Evolutionary conservation across 228 moss, liverwort and hornwort species (phyloP), one percentile per base, ranked within the genome.

Genomic region (Sphagnum fallax): DNA sequence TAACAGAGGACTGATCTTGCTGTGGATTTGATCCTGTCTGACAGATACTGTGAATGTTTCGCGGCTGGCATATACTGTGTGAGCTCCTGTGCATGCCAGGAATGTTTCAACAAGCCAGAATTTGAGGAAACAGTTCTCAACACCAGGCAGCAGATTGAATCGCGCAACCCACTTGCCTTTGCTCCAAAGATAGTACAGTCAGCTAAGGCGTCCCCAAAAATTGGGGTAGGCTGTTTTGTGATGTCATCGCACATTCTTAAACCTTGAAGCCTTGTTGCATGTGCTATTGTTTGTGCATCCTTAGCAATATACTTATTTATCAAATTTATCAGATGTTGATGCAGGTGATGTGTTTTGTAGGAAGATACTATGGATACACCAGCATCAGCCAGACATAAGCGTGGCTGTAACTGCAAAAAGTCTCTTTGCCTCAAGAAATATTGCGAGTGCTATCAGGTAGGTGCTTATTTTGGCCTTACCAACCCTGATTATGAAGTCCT

Each of bases 391-490:
- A 87, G 94, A 65, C 98, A 98, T 60, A 98, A 98, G 69, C 94
- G 98, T 18, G 98, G 98, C 62, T 98, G 98, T 73, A 98, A 98
- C 70, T 98, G 98, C 83, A 98, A 98, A 72, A 98, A 98, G 63
- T 98, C 98, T 48, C 80, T 90, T 0, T 98, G 98, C 68, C 89
- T 98, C 2, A 98, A 98, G 65, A 98, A 98, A 52, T 98, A 98
- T 50, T 98, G 98, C 52, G 98, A 98, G 77, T 98, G 98, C 76
- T 98, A 90, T 70, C 98, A 98, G 97, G 97, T 93, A 90, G 47
- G 65, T 9, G n/a, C 9, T 58, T 10, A 6, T 16, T 32, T 15
- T 32, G 32, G 32, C 32, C 32, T 32, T 32, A 32, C 32, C 32
- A 32, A 32, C 32, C 32, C 32, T 32, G 32, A 32, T 32, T 32